Percentiles rank a stretch among this genome's conserved stretches.
These are phyloP conservation scores for Hanseniaspora gamundiae DNA, from an alignment of 1,139 yeast species.

Conservation along the genomic window DNA sequence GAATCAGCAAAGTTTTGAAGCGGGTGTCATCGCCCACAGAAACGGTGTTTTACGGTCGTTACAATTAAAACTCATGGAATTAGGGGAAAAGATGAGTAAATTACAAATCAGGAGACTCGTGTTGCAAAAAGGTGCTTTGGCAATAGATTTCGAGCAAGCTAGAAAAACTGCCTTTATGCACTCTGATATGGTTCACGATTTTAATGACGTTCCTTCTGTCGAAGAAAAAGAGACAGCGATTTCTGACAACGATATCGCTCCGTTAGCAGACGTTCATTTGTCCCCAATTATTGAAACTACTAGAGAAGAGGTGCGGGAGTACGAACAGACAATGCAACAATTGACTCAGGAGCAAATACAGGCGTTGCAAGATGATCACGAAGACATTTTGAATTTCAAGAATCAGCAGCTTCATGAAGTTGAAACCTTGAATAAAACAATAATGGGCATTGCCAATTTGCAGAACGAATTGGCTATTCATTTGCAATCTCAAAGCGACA, in stretches of 20 bases:
- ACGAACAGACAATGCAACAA: constrained; percentile 23
- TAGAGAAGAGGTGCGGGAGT: constrained; percentile 23
- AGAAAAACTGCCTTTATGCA: background rate
- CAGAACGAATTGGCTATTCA: constrained; percentile 72
- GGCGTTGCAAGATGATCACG: constrained; percentile 60
- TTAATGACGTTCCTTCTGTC: constrained; percentile 9
- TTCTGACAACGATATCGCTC: background rate
- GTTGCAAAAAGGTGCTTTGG: constrained; percentile 17
- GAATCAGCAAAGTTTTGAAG: constrained; percentile 9
- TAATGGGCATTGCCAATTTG: constrained; percentile 67
- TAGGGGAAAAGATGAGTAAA: background rate
- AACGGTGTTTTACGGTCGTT: constrained; percentile 21
- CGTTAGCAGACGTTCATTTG: constrained; percentile 12
- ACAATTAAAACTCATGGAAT: constrained; percentile 10
- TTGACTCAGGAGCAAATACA: constrained; percentile 54
- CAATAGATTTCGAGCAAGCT: constrained; percentile 14
- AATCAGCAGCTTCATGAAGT: constrained; percentile 58
- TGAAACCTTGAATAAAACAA: constrained; percentile 60
- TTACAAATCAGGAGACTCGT: constrained; percentile 22
- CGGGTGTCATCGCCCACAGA: constrained; percentile 16
- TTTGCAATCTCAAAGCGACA: constrained; percentile 62
- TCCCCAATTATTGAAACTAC: constrained; percentile 19
- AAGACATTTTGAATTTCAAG: constrained; percentile 48
- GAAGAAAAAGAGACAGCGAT: constrained; percentile 11
- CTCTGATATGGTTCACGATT: constrained; percentile 20